Base-by-base conservation (phyloP, 345 rosid species). In the Melastoma malabathricum region DNA sequence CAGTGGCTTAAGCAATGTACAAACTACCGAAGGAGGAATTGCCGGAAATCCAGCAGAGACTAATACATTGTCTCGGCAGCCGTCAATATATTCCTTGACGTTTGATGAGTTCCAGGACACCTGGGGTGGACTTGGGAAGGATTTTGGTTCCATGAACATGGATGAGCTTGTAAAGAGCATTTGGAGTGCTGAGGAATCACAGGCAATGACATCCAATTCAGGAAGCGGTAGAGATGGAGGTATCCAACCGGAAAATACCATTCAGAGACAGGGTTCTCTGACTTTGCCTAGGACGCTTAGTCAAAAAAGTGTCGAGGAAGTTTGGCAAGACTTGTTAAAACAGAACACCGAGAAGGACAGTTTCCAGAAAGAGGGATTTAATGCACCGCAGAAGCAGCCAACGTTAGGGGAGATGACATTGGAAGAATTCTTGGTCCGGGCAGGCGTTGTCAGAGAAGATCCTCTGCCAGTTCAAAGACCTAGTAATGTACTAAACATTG, bases 111-210 rank as follows among this genome's bases (percentile, higher is more conserved):
- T 92, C 27, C 98, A 87, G 56, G 82, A 55, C 74, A 75, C 89
- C 6, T 64, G 80, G 62, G 80, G 84, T 44, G 98, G 87, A 23
- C 58, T 76, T 5, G 95, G 94, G 5, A 92, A 82, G 76, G 97
- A 92, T 61, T 83, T 88, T 19, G 99, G 99, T 23, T 92, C 99
- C 4, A 84, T 92, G 97, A 92, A 92, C 72, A 92, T 92, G 94
- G 98, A 92, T 51, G 98, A 92, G 63, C 75, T 92, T 45, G 47
- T 92, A 59, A 92, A 83, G 60, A 92, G 68, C 59, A 77, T 92
- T 55, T 92, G 94, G 88, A 80, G 72, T 50, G 99, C 90, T 41
- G 99, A 88, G 67, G 99, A 84, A 78, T 79, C 69, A 46, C 95
- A 90, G 65, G 72, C 68, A 52, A 57, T 74, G 76, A 66, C 66